Evolutionary conservation across 148 eudicot species (phyloP).

Genomic region (Amaranthus hypochondriacus): DNA sequence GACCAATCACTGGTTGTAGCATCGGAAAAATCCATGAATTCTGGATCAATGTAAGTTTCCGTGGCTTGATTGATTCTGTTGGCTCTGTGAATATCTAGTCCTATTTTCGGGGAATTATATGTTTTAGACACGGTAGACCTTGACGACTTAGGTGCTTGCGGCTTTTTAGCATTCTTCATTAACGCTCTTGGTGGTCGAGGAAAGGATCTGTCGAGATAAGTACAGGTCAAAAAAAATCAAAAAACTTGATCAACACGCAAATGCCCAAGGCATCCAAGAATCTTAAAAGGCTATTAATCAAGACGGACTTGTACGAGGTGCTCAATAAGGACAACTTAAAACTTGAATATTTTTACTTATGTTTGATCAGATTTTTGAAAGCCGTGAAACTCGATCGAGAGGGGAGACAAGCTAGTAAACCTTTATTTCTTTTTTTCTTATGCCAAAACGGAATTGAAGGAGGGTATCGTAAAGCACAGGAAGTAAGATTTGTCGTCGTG

Average conservation of each 20-base stretch:
- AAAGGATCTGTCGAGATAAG: constrained; percentile 41
- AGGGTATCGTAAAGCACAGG: background rate
- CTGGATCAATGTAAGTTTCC: constrained; percentile 34
- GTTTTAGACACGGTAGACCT: constrained; percentile 21
- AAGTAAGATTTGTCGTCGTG: background rate
- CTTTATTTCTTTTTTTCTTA: too few relatives aligned
- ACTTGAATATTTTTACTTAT: too few relatives aligned
- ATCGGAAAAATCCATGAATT: constrained; percentile 47
- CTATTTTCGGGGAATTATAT: constrained; percentile 21
- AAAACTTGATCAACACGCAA: too few relatives aligned
- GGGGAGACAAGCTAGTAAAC: too few relatives aligned
- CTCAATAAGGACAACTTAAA: too few relatives aligned
- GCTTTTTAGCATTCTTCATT: constrained; percentile 32
- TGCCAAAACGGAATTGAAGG: too few relatives aligned
- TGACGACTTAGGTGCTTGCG: constrained; percentile 39
- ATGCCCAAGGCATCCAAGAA: too few relatives aligned
- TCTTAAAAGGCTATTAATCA: too few relatives aligned
- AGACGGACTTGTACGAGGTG: too few relatives aligned
- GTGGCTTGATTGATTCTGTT: constrained; percentile 37
- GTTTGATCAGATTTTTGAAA: too few relatives aligned
- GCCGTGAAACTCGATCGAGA: too few relatives aligned
- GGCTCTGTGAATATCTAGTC: constrained; percentile 25
- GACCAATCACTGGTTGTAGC: constrained; percentile 84
- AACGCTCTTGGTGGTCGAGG: constrained; percentile 59
- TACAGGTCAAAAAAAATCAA: background rate